Base-by-base conservation (phyloP, 805 yeast species). In the Alloascoidea hylecoeti region DNA sequence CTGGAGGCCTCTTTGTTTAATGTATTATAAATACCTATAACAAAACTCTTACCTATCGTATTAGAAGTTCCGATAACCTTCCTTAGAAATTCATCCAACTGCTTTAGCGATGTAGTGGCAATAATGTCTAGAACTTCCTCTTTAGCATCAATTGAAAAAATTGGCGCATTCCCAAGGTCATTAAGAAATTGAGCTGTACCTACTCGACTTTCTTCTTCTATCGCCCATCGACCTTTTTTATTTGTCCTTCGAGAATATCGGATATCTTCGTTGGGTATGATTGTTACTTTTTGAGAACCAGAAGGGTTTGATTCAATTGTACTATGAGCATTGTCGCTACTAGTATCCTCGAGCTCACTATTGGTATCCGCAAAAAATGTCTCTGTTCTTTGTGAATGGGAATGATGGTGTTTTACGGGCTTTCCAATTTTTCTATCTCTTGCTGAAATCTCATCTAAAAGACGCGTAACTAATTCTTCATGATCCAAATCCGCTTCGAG, bases 101-200 rank as follows among this genome's bases (percentile, higher is more conserved):
- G 85, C 18, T 66, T 64, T n/a, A 84, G 56, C 0, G 94, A 78
- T 0, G 88, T 79, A 2, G 78, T 70, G 12, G 81, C 67, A 32
- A 89, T 81, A 69, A 86, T 81, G 37, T 86, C 89, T 43, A 92
- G 55, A 2, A 84, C 81, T 43, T 86, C 96, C 47, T 84, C 95
- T 43, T 78, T 68, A 9, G 75, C 57, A 51, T 89, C 97, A 23
- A 89, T 72, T 0, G 80, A 71, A 35, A 86, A 64, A 0, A 89
- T 70, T 0, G 96, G 89, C 0, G 92, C 78, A 16, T 61, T 57
- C 0, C 77, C 63, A 32, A 89, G 53, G 6, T 63, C 66, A 37
- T 67, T 65, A 33, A 85, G 51, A 35, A 78, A 61, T 2, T 59
- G 51, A 1, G 68, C 66, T 0, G 82, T 66, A 0, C 81, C 80